Percentiles rank a stretch among this genome's conserved stretches.
Conservation (phyloP, 1,284 basidiomycete species). For the Apiotrichum brassicae region DNA sequence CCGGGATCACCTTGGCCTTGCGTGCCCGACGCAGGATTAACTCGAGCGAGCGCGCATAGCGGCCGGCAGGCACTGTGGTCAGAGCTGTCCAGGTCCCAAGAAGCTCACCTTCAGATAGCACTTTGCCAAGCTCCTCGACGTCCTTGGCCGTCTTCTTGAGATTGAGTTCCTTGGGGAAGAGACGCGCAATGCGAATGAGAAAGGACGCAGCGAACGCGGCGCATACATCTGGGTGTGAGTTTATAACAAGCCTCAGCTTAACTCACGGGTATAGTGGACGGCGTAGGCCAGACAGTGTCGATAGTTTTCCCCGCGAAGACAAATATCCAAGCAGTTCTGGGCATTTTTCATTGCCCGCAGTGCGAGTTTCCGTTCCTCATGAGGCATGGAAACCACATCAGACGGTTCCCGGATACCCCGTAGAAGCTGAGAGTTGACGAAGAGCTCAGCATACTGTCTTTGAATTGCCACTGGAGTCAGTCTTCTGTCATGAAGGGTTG, state of each 20-base stretch:
- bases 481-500: background rate
- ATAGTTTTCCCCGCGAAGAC: conserved; percentile 52
- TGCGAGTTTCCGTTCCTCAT: conserved; percentile 43
- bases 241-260: background rate
- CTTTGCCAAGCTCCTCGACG: conserved; percentile 66
- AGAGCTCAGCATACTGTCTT: conserved; percentile 24
- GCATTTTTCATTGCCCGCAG: conserved; percentile 47
- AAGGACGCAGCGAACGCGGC: conserved; percentile 83
- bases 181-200: conserved; percentile 65
- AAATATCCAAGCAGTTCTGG: conserved; percentile 45
- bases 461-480: conserved; percentile 3
- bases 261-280: conserved; percentile 50
- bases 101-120: conserved; percentile 67
- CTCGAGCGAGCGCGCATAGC: conserved; percentile 79
- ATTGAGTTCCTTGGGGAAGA: conserved; percentile 81
- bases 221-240: conserved; percentile 66
- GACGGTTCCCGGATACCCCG: conserved; percentile 43
- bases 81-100: background rate
- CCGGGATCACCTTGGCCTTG: conserved; percentile 56
- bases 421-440: conserved; percentile 47
- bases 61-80: conserved; percentile 69
- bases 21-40: conserved; percentile 76
- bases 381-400: conserved; percentile 43
- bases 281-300: conserved; percentile 81
- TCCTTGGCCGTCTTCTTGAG: conserved; percentile 65